These are phyloP conservation scores for Globisporangium orthogonon DNA, from an alignment of 352 stramenopile species.

Conservation along the genomic window DNA sequence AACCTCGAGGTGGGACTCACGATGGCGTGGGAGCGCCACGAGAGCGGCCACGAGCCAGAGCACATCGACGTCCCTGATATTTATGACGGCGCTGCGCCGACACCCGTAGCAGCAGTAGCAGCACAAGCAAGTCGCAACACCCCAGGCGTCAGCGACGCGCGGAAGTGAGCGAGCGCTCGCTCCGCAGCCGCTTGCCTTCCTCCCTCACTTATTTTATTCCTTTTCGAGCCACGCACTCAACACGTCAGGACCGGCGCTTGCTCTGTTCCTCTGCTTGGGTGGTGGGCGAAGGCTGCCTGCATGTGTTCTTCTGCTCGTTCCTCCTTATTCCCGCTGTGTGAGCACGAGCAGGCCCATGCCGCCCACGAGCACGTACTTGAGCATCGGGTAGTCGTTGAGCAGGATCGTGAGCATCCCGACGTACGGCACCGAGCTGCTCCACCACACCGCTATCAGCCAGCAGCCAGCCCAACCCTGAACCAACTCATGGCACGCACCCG, in stretches of 20 bases:
- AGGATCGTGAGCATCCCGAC: slow-evolving; percentile 98
- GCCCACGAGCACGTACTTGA: slow-evolving; percentile 89
- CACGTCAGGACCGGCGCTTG: too few relatives aligned
- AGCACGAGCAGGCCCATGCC: slow-evolving; percentile 79
- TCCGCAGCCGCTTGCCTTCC: too few relatives aligned
- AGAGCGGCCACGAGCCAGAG: slow-evolving; percentile 53
- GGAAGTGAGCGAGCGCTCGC: neutral
- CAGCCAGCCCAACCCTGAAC: neutral
- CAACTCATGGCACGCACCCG: slow-evolving; percentile 41
- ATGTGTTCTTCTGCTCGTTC: too few relatives aligned
- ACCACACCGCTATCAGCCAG: neutral
- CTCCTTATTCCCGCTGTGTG: slow-evolving; percentile 67
- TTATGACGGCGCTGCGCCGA: slow-evolving; percentile 22
- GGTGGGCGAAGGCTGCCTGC: neutral
- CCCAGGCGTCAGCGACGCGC: neutral
- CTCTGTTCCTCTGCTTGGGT: too few relatives aligned
- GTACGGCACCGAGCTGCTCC: slow-evolving; percentile 91
- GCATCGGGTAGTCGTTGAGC: slow-evolving; percentile 97
- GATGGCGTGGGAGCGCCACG: slow-evolving; percentile 69
- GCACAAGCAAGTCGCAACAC: neutral
- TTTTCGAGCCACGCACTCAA: too few relatives aligned
- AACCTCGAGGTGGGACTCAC: slow-evolving; percentile 82
- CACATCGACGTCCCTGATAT: slow-evolving; percentile 82
- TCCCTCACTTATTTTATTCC: too few relatives aligned
- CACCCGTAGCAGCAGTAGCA: neutral